Percentiles rank a stretch among this genome's conserved stretches.
phyloP scores from a whole-genome alignment of 257 asterid species.

The Plantago ovata region DNA sequence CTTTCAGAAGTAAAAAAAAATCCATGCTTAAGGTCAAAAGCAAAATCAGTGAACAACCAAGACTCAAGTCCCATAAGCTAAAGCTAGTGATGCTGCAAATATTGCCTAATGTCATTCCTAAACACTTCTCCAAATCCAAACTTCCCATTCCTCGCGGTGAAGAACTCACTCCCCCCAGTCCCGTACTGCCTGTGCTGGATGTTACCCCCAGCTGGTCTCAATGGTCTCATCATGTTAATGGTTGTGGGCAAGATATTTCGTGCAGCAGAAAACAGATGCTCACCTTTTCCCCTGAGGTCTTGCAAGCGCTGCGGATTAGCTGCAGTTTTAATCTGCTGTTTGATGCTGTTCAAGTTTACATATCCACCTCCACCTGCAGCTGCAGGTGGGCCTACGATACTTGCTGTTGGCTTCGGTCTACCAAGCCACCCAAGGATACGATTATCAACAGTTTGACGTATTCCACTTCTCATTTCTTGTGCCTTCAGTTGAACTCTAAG shows the following conservation, averaged over 20 bases:
- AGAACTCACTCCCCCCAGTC: constrained; percentile 28
- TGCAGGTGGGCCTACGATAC: neutral
- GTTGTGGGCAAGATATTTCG: constrained; percentile 31
- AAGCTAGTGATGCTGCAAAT: constrained; percentile 42
- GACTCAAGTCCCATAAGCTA: neutral
- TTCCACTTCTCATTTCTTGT: neutral
- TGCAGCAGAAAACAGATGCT: constrained; percentile 2
- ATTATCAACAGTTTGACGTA: neutral
- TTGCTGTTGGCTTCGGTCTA: neutral
- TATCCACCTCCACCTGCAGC: no score
- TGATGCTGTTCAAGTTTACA: neutral
- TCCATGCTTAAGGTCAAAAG: neutral
- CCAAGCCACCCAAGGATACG: neutral
- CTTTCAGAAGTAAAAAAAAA: no score
- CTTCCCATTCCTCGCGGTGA: constrained; percentile 24
- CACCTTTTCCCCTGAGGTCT: neutral
- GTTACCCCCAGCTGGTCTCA: constrained; percentile 39
- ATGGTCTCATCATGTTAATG: constrained; percentile 45
- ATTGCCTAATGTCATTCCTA: constrained; percentile 61
- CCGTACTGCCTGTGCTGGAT: constrained; percentile 55
- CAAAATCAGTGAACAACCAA: neutral
- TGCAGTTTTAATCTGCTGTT: neutral
- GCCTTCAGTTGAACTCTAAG: neutral
- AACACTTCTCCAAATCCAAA: constrained; percentile 39
- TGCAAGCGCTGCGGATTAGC: neutral